Evolutionary conservation across 768 basidiomycete genomes (phyloP).

Genomic region (Serendipita sp.): DNA sequence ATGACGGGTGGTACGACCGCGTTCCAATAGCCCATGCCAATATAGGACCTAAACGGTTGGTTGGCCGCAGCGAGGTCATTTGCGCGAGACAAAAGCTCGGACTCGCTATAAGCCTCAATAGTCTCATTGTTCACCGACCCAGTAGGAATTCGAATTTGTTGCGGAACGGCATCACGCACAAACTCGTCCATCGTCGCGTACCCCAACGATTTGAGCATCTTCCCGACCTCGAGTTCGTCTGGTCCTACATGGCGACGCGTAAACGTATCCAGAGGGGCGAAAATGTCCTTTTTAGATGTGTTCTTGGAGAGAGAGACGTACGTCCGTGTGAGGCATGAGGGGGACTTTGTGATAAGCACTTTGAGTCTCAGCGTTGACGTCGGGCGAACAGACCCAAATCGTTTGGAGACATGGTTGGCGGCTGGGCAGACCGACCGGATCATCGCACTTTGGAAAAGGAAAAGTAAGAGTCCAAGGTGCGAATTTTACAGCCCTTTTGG

Average conservation of each 20-base stretch:
- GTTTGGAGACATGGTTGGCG: too few species aligned
- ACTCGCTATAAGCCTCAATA: constrained; percentile 69
- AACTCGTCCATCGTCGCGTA: constrained; percentile 83
- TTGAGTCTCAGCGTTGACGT: neutral
- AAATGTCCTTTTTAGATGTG: constrained; percentile 28
- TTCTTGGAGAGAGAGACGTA: too few species aligned
- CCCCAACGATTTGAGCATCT: constrained; percentile 73
- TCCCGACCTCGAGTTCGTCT: constrained; percentile 55
- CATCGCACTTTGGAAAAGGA: too few species aligned
- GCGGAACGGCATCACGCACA: constrained; percentile 64
- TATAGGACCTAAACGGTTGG: constrained; percentile 76
- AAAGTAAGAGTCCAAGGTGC: too few species aligned
- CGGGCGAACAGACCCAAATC: neutral
- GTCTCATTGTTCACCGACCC: constrained; percentile 44
- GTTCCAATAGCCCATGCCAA: constrained; percentile 95
- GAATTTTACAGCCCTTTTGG: too few species aligned
- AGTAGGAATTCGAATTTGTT: constrained; percentile 54
- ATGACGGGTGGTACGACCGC: constrained; percentile 94
- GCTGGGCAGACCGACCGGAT: too few species aligned
- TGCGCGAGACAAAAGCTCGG: constrained; percentile 60
- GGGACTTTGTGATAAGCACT: neutral
- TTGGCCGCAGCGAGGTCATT: constrained; percentile 65
- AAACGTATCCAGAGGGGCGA: constrained; percentile 81
- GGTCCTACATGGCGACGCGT: constrained; percentile 85
- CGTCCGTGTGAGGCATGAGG: neutral